Percentiles rank a stretch among this genome's conserved stretches.
These are phyloP conservation scores for Zygosaccharomyces sapae DNA, from an alignment of 1,139 yeast species.

Conservation along the genomic window DNA sequence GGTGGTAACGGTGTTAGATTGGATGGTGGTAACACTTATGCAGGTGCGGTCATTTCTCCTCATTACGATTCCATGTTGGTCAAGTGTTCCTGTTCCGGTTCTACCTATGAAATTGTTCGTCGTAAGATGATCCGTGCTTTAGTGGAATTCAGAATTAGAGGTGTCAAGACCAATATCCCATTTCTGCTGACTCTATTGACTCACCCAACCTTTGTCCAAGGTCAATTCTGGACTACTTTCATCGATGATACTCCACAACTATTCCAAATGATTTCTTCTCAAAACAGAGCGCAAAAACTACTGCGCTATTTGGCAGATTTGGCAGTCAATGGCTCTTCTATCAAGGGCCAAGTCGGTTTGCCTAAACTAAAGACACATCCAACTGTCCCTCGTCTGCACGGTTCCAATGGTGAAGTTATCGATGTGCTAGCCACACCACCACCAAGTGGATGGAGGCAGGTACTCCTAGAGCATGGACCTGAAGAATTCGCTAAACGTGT, in stretches of 20 bases:
- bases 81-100: constrained; percentile 93
- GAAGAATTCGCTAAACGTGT: constrained; percentile 84
- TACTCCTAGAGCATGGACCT: constrained; percentile 80
- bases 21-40: constrained; percentile 98
- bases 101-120: constrained; percentile 93
- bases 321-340: constrained; percentile 91
- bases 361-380: constrained; percentile 81
- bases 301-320: constrained; percentile 85
- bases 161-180: constrained; percentile 97
- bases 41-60: constrained; percentile 97
- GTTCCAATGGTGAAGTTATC: constrained; percentile 49
- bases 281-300: constrained; percentile 93
- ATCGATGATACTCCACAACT: constrained; percentile 96
- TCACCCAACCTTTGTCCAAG: constrained; percentile 80
- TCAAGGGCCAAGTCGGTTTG: constrained; percentile 89
- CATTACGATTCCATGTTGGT: constrained; percentile 98
- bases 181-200: constrained; percentile 90
- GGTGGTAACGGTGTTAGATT: constrained; percentile 99
- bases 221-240: constrained; percentile 97
- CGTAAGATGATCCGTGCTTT: constrained; percentile 96
- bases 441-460: constrained; percentile 88
- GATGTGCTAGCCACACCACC: constrained; percentile 56
- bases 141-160: constrained; percentile 96
- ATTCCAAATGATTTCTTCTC: constrained; percentile 91
- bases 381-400: constrained; percentile 65